Evolutionary conservation across 2,329 filamentous ascomycete species (phyloP).

Genomic region (Atkinsonella hypoxylon): DNA sequence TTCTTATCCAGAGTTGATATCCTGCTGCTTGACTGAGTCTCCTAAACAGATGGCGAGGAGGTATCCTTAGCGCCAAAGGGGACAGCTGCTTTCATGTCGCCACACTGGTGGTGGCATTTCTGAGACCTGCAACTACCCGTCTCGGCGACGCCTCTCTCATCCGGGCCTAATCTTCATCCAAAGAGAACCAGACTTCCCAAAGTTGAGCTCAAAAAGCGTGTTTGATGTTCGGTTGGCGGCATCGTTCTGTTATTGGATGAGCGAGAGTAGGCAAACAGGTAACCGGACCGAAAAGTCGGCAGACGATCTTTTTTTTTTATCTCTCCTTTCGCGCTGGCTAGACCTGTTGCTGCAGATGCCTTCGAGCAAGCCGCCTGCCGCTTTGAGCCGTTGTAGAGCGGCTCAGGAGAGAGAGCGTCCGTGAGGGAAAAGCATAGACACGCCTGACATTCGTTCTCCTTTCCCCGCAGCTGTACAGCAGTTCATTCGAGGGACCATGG

Average conservation of each 20-base stretch:
- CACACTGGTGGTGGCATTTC: conserved; percentile 6
- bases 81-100: background rate
- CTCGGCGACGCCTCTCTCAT: conserved; percentile 9
- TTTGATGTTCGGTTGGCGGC: conserved; percentile 7
- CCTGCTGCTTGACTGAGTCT: background rate
- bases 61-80: background rate
- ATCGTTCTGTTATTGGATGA: conserved; percentile 4
- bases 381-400: no score
- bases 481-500: no score
- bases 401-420: no score
- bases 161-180: conserved; percentile 2
- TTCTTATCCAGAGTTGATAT: background rate
- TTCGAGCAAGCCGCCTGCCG: no score
- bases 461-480: no score
- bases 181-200: conserved; percentile 1
- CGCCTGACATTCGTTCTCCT: no score
- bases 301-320: no score
- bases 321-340: no score
- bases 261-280: conserved; percentile 7
- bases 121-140: conserved; percentile 11
- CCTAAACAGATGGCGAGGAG: background rate
- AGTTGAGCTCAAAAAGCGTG: conserved; percentile 1
- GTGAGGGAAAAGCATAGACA: no score
- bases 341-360: no score
- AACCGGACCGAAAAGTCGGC: conserved; percentile 9